Base-by-base conservation (phyloP, 306 rosid species). In the Prunus mume region DNA sequence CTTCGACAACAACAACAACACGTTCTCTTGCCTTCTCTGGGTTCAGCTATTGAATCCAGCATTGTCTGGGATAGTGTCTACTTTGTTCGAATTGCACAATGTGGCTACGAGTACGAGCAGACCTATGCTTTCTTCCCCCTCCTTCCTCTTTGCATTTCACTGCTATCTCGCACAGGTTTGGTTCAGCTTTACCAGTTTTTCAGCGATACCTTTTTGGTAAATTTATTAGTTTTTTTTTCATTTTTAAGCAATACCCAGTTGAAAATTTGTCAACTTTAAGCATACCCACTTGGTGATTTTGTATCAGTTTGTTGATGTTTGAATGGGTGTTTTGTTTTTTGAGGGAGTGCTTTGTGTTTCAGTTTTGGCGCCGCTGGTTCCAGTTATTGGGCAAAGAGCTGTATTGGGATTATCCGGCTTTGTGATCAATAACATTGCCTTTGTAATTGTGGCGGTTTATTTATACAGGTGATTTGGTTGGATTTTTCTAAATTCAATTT, bases 91-190 rank as follows among this genome's bases (percentile, higher is more conserved):
- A 78, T 45, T 71, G 89, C 96, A 0, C 86, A 92, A 32, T 95
- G 98, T 74, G 93, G 97, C 45, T 95, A 95, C 68, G 98, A 95
- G 76, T 95, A 95, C 72, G 98, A 95, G 83, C 97, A 95, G 62
- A 10, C 86, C 76, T 95, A 88, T 72, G 98, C 97, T 25, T 95
- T 92, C 88, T 84, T 92, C 76, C 97, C 97, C 2, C 87, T 95
- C 54, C 95, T 95, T 17, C 96, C 97, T 1, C 43, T 92, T 54
- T 86, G 79, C 81, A 80, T 88, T 45, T 87, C 90, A 49, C 65
- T 81, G 79, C 30, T 89, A 68, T 69, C 96, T 4, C 89, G 72
- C 77, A 56, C 90, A 72, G 87, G 93, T 85, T 65, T 45, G 68
- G 11, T 3, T 9, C 60, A 8, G 19, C 19, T 28, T 50, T 10